Base-by-base conservation (phyloP, 495 filamentous ascomycete species). In the Acidomyces sp. region DNA sequence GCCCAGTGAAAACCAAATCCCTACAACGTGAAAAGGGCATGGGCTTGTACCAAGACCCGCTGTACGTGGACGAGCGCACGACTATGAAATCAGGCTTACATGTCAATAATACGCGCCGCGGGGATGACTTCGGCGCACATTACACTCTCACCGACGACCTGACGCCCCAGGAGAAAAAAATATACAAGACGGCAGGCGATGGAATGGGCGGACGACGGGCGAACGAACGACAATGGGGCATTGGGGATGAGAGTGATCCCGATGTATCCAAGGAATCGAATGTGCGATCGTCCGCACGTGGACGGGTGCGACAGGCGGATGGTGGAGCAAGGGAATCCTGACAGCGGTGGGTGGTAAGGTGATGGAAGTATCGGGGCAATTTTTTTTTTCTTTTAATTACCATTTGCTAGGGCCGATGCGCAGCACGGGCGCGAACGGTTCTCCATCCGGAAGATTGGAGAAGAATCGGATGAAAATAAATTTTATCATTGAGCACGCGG, bases 121-220 rank as follows among this genome's bases (percentile, higher is more conserved):
- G 62, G 48, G 82, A 84, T 61, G 70, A 82, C 53, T 85, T 92
- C 46, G 77, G 75, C 25, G 51, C 69, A 7, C 82, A 90, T 46
- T 88, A 78, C 66, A 28, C 26, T 7, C 7, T 7, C 31, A 9
- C 13, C 31, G 7, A 34, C 31, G 59, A 63, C 26, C 69, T 85
- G 59, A 68, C 64, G 2, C 43, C 1, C 19, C 17, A 39, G 26
- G 36, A 49, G 34, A 27, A 39, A 35, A 27, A 37, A 24, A 44
- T 52, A 7, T 38, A 53, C 22, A 53, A 51, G 23, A 77, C 70
- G 26, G 70, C 61, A 1, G 80, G 82, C 23, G 75, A 87, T 48
- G 82, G 80, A 19, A 84, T 83, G 75, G 80, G 81, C 22, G 78
- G 78, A 33, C 71, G 69, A 45, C 80, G 72, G 55, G 77, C 70